phyloP scores from a whole-genome alignment of 2,329 filamentous ascomycete genomes.

The Aspergillus fructus region DNA sequence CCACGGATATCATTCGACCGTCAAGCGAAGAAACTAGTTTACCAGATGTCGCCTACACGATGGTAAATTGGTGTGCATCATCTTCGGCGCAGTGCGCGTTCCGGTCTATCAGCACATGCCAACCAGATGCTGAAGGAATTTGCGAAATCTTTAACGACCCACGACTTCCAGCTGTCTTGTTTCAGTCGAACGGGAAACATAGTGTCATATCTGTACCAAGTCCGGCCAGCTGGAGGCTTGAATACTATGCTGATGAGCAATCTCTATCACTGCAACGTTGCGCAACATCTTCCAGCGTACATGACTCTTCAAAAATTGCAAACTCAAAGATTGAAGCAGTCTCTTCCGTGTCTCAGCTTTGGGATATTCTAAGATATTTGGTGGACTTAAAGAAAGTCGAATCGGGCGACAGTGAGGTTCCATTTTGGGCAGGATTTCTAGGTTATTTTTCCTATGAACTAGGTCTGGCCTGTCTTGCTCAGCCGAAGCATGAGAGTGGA shows the following conservation, averaged over 20 bases:
- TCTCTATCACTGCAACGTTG: slow-evolving; percentile 26
- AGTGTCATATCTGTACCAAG: slow-evolving; percentile 38
- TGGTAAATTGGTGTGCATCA: slow-evolving; percentile 33
- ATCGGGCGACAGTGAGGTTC: slow-evolving; percentile 35
- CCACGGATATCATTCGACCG: slow-evolving; percentile 21
- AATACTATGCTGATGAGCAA: slow-evolving; percentile 30
- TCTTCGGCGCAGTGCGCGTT: slow-evolving; percentile 27
- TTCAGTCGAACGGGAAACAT: slow-evolving; percentile 46
- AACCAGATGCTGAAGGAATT: slow-evolving; percentile 31
- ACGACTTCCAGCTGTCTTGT: slow-evolving; percentile 33
- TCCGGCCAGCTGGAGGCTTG: slow-evolving; percentile 36
- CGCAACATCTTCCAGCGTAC: background rate
- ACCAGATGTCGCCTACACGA: slow-evolving; percentile 49
- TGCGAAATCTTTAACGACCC: slow-evolving; percentile 36
- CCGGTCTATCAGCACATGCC: slow-evolving; percentile 24
- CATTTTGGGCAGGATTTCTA: slow-evolving; percentile 82
- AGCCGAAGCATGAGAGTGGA: slow-evolving; percentile 39
- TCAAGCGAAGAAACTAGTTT: slow-evolving; percentile 19
- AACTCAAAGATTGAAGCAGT: slow-evolving; percentile 13
- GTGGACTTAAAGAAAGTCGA: slow-evolving; percentile 42
- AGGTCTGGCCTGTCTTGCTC: slow-evolving; percentile 61
- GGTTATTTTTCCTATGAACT: slow-evolving; percentile 85
- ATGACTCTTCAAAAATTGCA: background rate
- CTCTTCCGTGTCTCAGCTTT: slow-evolving; percentile 28
- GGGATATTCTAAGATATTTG: slow-evolving; percentile 38